phyloP scores from a whole-genome alignment of 805 yeast species.

The Schizosaccharomyces osmophilus region DNA sequence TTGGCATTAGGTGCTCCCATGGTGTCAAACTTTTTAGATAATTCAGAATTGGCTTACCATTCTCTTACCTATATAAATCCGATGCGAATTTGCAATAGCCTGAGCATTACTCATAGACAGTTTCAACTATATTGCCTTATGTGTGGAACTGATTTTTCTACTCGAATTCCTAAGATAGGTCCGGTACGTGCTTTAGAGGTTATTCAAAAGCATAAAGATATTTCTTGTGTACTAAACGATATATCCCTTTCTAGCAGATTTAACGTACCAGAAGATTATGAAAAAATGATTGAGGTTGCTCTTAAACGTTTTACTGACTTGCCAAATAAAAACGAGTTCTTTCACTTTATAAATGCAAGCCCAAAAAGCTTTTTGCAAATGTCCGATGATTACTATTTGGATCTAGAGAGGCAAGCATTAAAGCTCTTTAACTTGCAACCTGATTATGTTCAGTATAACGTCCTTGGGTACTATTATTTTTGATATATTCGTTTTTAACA shows the following conservation, averaged over 20 bases:
- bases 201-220: not conserved
- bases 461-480: not conserved
- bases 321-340: not conserved
- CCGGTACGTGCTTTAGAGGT: not conserved
- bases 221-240: not conserved
- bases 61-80: not conserved
- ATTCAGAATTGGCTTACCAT: not conserved
- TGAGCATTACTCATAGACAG: not conserved
- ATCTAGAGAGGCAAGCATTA: not conserved
- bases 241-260: not conserved
- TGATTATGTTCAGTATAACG: not conserved
- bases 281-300: not conserved
- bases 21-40: not conserved
- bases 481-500: not conserved
- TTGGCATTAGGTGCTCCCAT: not conserved
- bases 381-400: not conserved
- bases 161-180: not conserved
- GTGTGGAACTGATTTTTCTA: slow-evolving; percentile 1
- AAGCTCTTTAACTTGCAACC: not conserved
- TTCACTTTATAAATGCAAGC: not conserved
- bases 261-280: not conserved
- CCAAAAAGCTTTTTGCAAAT: not conserved
- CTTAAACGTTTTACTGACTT: not conserved
- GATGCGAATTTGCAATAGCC: not conserved
- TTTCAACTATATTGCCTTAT: not conserved